Percentiles rank a stretch among this genome's conserved stretches.
phyloP scores from a whole-genome alignment of 192 early-diverging fungal genomes.

The Backusella tarrabulga region DNA sequence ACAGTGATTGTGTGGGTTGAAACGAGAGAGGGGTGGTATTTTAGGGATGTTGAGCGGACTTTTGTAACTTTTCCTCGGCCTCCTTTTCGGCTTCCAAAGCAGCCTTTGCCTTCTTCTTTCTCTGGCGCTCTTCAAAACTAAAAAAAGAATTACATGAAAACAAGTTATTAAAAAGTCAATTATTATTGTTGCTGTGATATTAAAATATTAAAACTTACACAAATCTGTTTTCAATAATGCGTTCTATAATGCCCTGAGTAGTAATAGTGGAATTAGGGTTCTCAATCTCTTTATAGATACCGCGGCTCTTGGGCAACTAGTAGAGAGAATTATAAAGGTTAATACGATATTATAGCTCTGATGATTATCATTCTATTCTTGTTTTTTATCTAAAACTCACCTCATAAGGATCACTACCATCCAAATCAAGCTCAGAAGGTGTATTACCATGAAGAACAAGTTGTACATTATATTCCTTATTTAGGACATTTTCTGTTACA shows the following conservation, averaged over 20 bases:
- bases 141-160: not conserved
- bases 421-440: slow-evolving; percentile 60
- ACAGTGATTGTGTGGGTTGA: not conserved
- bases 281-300: slow-evolving; percentile 78
- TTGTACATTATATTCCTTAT: slow-evolving; percentile 83
- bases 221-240: slow-evolving; percentile 84
- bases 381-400: slow-evolving; percentile 30
- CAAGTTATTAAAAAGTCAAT: not conserved
- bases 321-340: slow-evolving; percentile 9
- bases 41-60: not conserved
- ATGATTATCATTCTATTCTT: not conserved
- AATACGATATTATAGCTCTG: not conserved
- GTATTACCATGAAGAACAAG: slow-evolving; percentile 78
- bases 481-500: slow-evolving; percentile 82
- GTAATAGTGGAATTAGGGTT: slow-evolving; percentile 75
- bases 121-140: slow-evolving; percentile 70
- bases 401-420: slow-evolving; percentile 80
- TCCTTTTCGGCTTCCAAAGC: slow-evolving; percentile 64
- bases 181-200: not conserved
- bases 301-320: slow-evolving; percentile 70
- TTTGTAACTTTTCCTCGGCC: slow-evolving; percentile 50
- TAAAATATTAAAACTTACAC: slow-evolving; percentile 48
- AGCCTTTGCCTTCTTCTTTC: slow-evolving; percentile 71
- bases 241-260: slow-evolving; percentile 82
- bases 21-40: not conserved